These are phyloP conservation scores for Fusarium siculi DNA, from an alignment of 2,329 filamentous ascomycete genomes.

Conservation along the genomic window DNA sequence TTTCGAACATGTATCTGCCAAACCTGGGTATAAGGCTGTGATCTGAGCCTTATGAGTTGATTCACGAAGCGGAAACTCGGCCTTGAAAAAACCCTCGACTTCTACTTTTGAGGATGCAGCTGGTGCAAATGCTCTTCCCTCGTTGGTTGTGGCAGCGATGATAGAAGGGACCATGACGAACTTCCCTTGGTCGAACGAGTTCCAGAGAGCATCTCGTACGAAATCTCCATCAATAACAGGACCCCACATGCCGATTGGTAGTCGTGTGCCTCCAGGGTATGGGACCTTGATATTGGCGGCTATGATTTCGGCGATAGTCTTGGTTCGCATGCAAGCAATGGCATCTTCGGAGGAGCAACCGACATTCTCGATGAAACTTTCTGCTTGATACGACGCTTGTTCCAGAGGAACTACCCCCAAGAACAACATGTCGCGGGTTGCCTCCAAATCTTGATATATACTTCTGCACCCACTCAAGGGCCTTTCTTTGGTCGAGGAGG, in stretches of 20 bases:
- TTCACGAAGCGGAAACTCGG: constrained; percentile 48
- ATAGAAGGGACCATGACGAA: constrained; percentile 66
- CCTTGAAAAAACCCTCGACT: constrained; percentile 47
- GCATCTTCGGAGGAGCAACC: constrained; percentile 53
- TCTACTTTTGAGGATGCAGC: constrained; percentile 46
- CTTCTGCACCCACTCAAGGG: constrained; percentile 74
- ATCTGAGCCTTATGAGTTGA: constrained; percentile 45
- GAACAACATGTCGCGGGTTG: constrained; percentile 71
- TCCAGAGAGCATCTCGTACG: constrained; percentile 61
- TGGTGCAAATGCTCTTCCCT: constrained; percentile 50
- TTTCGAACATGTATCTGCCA: constrained; percentile 45
- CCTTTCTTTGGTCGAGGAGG: constrained; percentile 75
- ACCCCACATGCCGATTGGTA: constrained; percentile 63
- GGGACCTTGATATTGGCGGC: constrained; percentile 53
- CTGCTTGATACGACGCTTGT: constrained; percentile 63
- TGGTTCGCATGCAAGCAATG: constrained; percentile 58
- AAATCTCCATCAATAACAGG: constrained; percentile 66
- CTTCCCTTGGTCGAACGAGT: constrained; percentile 57
- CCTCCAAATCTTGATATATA: constrained; percentile 76
- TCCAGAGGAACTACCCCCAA: constrained; percentile 74
- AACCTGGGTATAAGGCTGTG: constrained; percentile 49
- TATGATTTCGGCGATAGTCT: constrained; percentile 55
- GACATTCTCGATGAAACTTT: constrained; percentile 57
- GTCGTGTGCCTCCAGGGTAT: constrained; percentile 38
- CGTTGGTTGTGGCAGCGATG: constrained; percentile 53